phyloP scores from a whole-genome alignment of 2,329 filamentous ascomycete genomes.

The Helotiales sp. region DNA sequence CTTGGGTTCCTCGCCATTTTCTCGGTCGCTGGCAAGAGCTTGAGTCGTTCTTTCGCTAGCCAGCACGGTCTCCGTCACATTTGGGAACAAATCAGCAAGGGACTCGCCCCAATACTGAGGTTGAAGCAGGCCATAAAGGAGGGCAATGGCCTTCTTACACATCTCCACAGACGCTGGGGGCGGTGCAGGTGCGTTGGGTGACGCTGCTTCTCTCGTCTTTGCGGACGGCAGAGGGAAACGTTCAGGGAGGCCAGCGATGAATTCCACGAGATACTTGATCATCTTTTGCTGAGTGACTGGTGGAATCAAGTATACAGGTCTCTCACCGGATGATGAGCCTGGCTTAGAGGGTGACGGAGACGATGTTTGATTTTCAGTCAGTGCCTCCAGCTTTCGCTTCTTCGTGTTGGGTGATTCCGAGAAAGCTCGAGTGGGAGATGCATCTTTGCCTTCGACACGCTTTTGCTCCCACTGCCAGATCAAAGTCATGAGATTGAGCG shows the following conservation, averaged over 20 bases:
- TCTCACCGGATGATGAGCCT: constrained; percentile 44
- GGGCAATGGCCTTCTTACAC: constrained; percentile 78
- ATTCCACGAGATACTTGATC: constrained; percentile 92
- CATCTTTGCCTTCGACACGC: constrained; percentile 63
- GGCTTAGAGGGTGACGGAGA: constrained; percentile 55
- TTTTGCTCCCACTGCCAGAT: constrained; percentile 93
- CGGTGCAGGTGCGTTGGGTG: constrained; percentile 45
- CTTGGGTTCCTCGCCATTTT: constrained; percentile 66
- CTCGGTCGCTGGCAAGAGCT: constrained; percentile 51
- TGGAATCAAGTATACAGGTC: constrained; percentile 68
- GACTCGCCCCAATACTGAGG: constrained; percentile 89
- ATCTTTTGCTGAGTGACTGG: constrained; percentile 71
- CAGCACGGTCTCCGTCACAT: constrained; percentile 83
- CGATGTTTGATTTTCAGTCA: constrained; percentile 48
- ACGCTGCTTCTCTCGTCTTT: constrained; percentile 57
- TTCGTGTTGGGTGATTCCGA: constrained; percentile 71
- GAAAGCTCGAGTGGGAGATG: constrained; percentile 41
- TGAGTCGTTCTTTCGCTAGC: constrained; percentile 73
- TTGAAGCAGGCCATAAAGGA: constrained; percentile 83
- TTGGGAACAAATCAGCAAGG: constrained; percentile 87
- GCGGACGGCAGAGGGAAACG: constrained; percentile 75
- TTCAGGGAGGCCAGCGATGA: constrained; percentile 88
- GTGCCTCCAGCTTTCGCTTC: constrained; percentile 71
- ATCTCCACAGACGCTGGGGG: constrained; percentile 69
- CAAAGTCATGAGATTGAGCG: constrained; percentile 84